Evolutionary conservation across 2,329 filamentous ascomycete species (phyloP).

Genomic region (Anthostomella pinea): DNA sequence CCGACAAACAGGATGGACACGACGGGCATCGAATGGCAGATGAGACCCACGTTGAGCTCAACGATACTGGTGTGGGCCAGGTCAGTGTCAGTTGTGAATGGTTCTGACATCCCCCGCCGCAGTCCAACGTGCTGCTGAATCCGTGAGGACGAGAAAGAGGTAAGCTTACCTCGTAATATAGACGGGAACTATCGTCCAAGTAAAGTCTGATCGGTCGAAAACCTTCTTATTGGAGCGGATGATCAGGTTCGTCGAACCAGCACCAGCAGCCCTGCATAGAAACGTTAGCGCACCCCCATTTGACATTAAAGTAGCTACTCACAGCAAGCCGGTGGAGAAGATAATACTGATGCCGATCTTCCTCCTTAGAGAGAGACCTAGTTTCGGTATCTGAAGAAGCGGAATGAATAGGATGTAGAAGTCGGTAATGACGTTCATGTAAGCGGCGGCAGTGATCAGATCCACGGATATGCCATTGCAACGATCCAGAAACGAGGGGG

Average conservation of each 20-base stretch:
- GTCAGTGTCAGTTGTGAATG: too few relatives aligned
- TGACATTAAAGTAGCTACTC: conserved; percentile 1
- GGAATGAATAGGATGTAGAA: conserved; percentile 18
- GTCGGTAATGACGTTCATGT: conserved; percentile 13
- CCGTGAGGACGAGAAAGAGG: too few relatives aligned
- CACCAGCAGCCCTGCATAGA: conserved; percentile 8
- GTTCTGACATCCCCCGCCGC: too few relatives aligned
- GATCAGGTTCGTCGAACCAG: conserved; percentile 12
- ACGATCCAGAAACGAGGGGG: conserved; percentile 10
- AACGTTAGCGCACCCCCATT: not conserved
- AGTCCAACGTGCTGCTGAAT: too few relatives aligned
- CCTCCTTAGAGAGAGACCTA: conserved; percentile 10
- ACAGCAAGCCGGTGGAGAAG: conserved; percentile 14
- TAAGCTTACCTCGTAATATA: conserved; percentile 12
- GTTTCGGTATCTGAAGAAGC: conserved; percentile 12
- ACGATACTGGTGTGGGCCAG: conserved; percentile 12
- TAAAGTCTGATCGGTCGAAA: conserved; percentile 15
- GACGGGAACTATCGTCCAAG: conserved; percentile 15
- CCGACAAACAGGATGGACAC: conserved; percentile 11
- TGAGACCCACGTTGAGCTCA: conserved; percentile 15
- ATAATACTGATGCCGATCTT: conserved; percentile 17
- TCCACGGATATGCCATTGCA: conserved; percentile 10
- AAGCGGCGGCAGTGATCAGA: conserved; percentile 13
- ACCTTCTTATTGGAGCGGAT: conserved; percentile 10
- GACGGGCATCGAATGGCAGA: conserved; percentile 13